Evolutionary conservation across 75 land plant species (phyloP), one percentile per base, ranked within the genome.

Genomic region (Pinus albicaulis): DNA sequence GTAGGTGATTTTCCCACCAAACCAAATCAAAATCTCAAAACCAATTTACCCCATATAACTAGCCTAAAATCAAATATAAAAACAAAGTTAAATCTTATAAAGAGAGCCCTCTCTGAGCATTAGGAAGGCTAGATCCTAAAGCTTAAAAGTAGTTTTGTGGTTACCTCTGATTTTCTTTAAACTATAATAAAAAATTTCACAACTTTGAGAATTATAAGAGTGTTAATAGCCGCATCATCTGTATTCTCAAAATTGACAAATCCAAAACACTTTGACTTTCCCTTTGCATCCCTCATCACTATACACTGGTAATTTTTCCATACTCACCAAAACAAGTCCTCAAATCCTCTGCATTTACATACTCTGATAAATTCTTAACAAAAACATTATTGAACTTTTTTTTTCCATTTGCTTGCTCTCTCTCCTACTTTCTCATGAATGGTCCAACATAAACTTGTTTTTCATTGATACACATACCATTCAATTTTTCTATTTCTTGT

Each of bases 381-480:
- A 69, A 94, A 1, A 94, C 94, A 81, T 93, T 95, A 59, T 82
- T 95, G 34, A 95, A 95, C 74, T 87, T 89, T 1, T 77, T 71
- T 13, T 73, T 88, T 52, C 78, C 76, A 55, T 55, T 77, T 36
- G 82, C 16, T 53, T 76, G 74, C 0, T 93, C 95, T 34, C 95
- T 81, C 61, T 92, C 95, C 73, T 94, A 93, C 76, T 83, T 89
- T 20, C 95, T 92, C 26, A 90, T 77, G 73, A 94, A 94, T 38
- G 80, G 98, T 1, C 98, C 98, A 56, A 94, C 98, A 82, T 74
- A 94, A 3, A 94, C 95, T 71, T 86, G 91, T 73, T 92, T 94
- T 62, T 88, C 95, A 82, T 90, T 88, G 1, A 94, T 24, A 28
- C 92, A 88, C 98, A 92, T 94, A 1, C 95, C 98, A 83, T 94